phyloP scores from a whole-genome alignment of 805 yeast genomes.

The Lipomyces mesembrius region DNA sequence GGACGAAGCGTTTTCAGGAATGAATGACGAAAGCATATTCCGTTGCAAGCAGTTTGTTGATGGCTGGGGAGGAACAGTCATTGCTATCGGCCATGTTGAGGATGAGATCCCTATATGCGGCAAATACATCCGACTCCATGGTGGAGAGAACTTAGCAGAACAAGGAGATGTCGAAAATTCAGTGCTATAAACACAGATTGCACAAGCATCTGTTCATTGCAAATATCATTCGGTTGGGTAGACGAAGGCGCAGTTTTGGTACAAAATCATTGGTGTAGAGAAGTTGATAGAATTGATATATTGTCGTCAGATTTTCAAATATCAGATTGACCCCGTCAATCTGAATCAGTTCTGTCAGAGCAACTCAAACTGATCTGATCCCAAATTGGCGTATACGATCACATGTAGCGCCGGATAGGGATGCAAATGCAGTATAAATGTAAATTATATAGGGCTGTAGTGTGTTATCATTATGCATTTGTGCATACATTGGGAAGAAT shows the following conservation, averaged over 20 bases:
- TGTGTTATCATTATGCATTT: background rate
- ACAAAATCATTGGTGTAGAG: too few species aligned
- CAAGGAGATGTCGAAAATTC: constrained; percentile 22
- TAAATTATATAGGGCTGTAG: background rate
- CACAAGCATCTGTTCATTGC: background rate
- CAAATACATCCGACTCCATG: constrained; percentile 50
- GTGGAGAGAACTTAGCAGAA: constrained; percentile 24
- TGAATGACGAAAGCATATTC: constrained; percentile 67
- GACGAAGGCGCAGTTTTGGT: background rate
- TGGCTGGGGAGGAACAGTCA: constrained; percentile 69
- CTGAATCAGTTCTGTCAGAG: too few species aligned
- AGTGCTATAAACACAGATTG: background rate
- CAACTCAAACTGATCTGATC: too few species aligned
- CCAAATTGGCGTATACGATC: too few species aligned
- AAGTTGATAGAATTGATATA: too few species aligned
- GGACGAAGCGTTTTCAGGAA: constrained; percentile 92
- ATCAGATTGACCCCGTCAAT: too few species aligned
- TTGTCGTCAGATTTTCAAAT: too few species aligned
- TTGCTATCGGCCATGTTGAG: constrained; percentile 81
- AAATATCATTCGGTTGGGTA: constrained; percentile 7
- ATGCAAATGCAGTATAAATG: background rate
- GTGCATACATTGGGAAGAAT: background rate
- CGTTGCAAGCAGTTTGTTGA: constrained; percentile 59
- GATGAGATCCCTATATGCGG: constrained; percentile 80
- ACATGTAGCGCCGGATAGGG: background rate